Evolutionary conservation across 768 basidiomycete genomes (phyloP), one percentile per base, ranked within the genome.

Genomic region (Tricholoma terreum): DNA sequence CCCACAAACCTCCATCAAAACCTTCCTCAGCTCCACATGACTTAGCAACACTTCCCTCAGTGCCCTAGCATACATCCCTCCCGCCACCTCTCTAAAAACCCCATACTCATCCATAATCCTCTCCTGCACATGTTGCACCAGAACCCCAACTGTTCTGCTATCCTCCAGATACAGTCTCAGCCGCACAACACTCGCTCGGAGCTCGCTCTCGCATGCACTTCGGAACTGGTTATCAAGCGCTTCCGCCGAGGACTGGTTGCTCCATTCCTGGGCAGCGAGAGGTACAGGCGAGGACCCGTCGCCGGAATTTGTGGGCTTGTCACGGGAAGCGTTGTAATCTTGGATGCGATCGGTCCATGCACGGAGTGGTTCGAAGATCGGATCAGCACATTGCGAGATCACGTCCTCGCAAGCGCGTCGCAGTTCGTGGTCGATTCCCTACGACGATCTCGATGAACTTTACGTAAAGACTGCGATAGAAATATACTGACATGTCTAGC

Each of bases 371-470:
- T 75, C 74, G 40, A 84, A 84, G 22, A 90, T 78, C 0, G 77
- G 69, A 36, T 77, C 73, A 7, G 85, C 78, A 59, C 86, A 86
- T 12, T 81, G 71, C 3, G 78, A 71, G 56, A 98, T 96, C 35
- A 93, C 80, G 38, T 85, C 84, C 74, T 96, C 93, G 73, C 95
- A 98, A 0, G 86, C 87, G 15, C 78, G 77, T 65, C 93, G 91
- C 27, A 98, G 83, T 30, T 89, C 89, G 49, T 86, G 80, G 72
- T 98, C 96, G 62, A 97, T 89, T 58, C 87, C 88, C 92, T 95
- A 50, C 21, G 4, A 19, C 22, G n/a, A 5, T 14, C 22, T 21
- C 38, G 27, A 4, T 7, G 42, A n/a, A 27, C 30, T 12, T 19
- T 19, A 36, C 49, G 40, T 7, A 6, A 14, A 21, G 31, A 14